Percentiles rank a stretch among this genome's conserved stretches.
These are phyloP conservation scores for Tetrapyrgos nigripes DNA, from an alignment of 1,284 basidiomycete genomes.

Conservation along the genomic window DNA sequence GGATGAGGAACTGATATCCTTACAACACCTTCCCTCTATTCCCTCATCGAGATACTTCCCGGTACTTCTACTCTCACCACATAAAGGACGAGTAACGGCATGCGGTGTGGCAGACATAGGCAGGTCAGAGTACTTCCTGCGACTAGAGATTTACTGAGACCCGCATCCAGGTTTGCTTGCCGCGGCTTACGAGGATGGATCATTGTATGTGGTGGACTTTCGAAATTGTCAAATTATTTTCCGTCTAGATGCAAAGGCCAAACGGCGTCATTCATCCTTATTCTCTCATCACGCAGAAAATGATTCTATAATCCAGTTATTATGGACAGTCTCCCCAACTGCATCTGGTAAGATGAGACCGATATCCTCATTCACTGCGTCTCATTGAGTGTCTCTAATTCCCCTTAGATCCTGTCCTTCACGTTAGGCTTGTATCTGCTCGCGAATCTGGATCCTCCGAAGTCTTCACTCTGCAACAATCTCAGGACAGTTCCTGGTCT, in stretches of 20 bases:
- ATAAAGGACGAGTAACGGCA: conserved; percentile 55
- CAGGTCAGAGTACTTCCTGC: conserved; percentile 36
- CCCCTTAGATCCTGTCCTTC: conserved; percentile 51
- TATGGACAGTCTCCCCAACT: conserved; percentile 70
- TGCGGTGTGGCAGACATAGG: conserved; percentile 75
- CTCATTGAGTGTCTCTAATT: not conserved
- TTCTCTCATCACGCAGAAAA: conserved; percentile 36
- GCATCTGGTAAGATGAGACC: conserved; percentile 50
- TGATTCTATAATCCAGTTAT: conserved; percentile 58
- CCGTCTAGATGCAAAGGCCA: conserved; percentile 33
- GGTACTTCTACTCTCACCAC: conserved; percentile 62
- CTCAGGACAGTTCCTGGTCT: conserved; percentile 51
- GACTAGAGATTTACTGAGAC: not conserved
- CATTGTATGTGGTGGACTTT: conserved; percentile 73
- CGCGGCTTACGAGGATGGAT: conserved; percentile 65
- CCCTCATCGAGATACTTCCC: conserved; percentile 61
- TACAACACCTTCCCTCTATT: conserved; percentile 50
- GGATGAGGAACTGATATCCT: conserved; percentile 53
- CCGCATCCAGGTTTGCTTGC: conserved; percentile 71
- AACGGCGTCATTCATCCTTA: conserved; percentile 38
- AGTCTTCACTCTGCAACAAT: conserved; percentile 60
- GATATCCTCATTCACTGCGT: not conserved
- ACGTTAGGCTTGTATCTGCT: conserved; percentile 69
- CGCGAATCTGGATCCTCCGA: conserved; percentile 65
- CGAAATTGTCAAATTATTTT: conserved; percentile 70